Evolutionary conservation across 345 rosid species (phyloP), one percentile per base, ranked within the genome.

Genomic region (Corymbia maculata): DNA sequence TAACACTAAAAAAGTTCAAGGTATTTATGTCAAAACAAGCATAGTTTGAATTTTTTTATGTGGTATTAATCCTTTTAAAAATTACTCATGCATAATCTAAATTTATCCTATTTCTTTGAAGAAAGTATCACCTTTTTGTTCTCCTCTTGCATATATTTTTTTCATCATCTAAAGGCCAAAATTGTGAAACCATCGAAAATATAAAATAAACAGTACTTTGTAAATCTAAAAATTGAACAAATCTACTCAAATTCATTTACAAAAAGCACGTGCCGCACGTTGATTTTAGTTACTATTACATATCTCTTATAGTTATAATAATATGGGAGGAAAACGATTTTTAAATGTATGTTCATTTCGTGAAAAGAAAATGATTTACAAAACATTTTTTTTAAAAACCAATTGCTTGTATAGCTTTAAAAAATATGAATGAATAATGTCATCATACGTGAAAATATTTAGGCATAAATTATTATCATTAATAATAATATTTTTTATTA

Each of bases 1-100:
- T 55, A 9, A 21, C 5, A 55, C 24, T 8, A 55, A 55, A 21
- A 55, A 0, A 51, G 52, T 14, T 22, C 2, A 0, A 22, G 21
- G 24, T 22, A 55, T 55, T 55, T 55, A 55, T 55, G 28, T 55
- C 28, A 53, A 9, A 21, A 53, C 21, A 3, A 12, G 13, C 61
- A 55, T 55, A 55, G 61, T 55, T 21, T 55, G 8, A 28, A 55
- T 1, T 55, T 55, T 53, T 17, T 53, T 52, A 19, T 53, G 0
- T 55, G 28, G 61, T 22, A 26, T 55, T 55, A 55, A 55, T 2
- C 61, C 24, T 22, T 55, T 22, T 55, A 4, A 30, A 68, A 70
- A 75, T 75, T 36, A 42, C 5, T 5, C 22, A 24, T 36, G 0
- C 26, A 75, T 42, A 30, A 68, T 17, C 11, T 68, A 15, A 4